Percentiles rank a stretch among this genome's conserved stretches.
phyloP scores from a whole-genome alignment of 2,329 filamentous ascomycete genomes.

The Ceratocystis variospora region DNA sequence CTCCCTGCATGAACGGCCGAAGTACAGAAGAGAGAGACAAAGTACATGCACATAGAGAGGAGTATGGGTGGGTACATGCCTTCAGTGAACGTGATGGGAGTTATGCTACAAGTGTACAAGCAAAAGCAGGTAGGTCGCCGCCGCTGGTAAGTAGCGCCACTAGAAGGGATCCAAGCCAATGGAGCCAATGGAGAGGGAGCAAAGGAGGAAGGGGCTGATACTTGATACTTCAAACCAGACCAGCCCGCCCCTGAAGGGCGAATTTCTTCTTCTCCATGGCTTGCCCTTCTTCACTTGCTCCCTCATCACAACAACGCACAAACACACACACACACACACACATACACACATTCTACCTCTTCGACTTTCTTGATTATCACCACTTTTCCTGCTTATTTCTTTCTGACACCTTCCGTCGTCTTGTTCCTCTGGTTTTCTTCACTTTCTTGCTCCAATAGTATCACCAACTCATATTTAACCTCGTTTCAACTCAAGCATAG shows the following conservation, averaged over 20 bases:
- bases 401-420: background rate
- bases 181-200: background rate
- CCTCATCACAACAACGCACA: too few relatives aligned
- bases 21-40: background rate
- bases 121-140: background rate
- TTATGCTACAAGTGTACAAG: background rate
- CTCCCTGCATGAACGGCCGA: background rate
- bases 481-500: background rate
- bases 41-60: background rate
- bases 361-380: slow-evolving; percentile 3
- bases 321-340: background rate
- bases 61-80: background rate
- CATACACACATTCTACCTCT: background rate
- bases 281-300: background rate
- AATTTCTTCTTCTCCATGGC: background rate
- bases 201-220: slow-evolving; percentile 7
- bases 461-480: background rate
- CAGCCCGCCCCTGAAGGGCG: background rate
- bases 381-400: slow-evolving; percentile 6
- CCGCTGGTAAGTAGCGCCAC: background rate
- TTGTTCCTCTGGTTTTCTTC: background rate
- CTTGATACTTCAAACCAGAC: slow-evolving; percentile 6
- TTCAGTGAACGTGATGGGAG: background rate
- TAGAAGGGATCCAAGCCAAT: slow-evolving; percentile 1
- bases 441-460: background rate